Evolutionary conservation across 2,329 filamentous ascomycete species (phyloP).

Genomic region (Neonectria faginata): DNA sequence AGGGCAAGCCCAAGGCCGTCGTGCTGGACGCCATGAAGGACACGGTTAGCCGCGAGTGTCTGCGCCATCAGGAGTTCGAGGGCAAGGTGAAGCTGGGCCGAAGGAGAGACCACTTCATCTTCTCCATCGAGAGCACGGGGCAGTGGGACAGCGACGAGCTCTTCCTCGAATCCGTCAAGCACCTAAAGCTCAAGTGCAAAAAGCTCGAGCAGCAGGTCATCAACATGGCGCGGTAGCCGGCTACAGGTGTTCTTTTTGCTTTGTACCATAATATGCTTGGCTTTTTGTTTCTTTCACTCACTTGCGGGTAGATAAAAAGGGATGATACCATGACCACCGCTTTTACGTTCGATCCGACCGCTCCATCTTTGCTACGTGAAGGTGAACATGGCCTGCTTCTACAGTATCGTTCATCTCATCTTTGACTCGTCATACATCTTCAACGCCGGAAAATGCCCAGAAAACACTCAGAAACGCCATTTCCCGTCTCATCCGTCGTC

Average conservation of each 20-base stretch:
- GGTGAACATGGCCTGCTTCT: slow-evolving; percentile 49
- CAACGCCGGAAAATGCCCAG: slow-evolving; percentile 47
- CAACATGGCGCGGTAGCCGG: slow-evolving; percentile 67
- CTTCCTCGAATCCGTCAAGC: slow-evolving; percentile 88
- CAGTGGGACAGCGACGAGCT: slow-evolving; percentile 95
- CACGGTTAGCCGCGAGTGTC: slow-evolving; percentile 91
- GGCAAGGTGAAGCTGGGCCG: slow-evolving; percentile 95
- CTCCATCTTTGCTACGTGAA: slow-evolving; percentile 20
- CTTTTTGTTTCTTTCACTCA: slow-evolving; percentile 35
- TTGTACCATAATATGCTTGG: slow-evolving; percentile 40
- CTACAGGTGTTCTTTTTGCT: slow-evolving; percentile 32
- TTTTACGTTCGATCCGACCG: slow-evolving; percentile 27
- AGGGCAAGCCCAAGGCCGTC: slow-evolving; percentile 87
- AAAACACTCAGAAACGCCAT: slow-evolving; percentile 32
- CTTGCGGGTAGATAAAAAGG: slow-evolving; percentile 48
- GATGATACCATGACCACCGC: slow-evolving; percentile 51
- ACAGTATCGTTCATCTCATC: slow-evolving; percentile 26
- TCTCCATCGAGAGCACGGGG: slow-evolving; percentile 92
- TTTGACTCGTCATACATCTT: slow-evolving; percentile 30
- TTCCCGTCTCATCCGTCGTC: slow-evolving; percentile 12
- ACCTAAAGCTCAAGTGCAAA: slow-evolving; percentile 86
- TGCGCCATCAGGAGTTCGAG: slow-evolving; percentile 93
- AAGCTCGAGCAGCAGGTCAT: slow-evolving; percentile 77
- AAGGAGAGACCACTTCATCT: slow-evolving; percentile 96
- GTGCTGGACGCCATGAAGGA: slow-evolving; percentile 91